These are phyloP conservation scores for Irpex lacteus DNA, from an alignment of 1,284 basidiomycete genomes.

Conservation along the genomic window DNA sequence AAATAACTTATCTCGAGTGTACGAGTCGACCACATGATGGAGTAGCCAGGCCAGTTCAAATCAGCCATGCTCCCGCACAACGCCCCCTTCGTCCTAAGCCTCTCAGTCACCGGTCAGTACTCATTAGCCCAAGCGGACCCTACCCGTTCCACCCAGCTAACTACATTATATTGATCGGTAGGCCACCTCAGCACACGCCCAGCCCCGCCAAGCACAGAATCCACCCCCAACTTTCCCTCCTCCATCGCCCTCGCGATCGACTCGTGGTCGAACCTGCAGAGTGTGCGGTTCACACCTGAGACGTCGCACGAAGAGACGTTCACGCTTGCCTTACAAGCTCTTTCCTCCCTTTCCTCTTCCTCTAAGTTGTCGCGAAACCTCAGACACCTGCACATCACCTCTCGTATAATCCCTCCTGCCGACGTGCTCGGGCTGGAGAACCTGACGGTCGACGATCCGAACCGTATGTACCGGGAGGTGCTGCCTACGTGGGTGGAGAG, in stretches of 20 bases:
- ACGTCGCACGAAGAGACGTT: neutral
- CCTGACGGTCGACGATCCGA: neutral
- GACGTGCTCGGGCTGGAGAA: neutral
- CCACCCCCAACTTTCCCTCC: neutral
- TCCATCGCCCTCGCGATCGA: neutral
- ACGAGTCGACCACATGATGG: too few relatives aligned
- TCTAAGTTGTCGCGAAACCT: neutral
- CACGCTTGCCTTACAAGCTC: neutral
- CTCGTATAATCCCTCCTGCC: neutral
- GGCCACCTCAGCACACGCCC: too few relatives aligned
- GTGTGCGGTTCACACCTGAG: neutral
- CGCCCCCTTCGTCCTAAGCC: conserved; percentile 34
- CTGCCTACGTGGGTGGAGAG: neutral
- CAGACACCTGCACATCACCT: neutral
- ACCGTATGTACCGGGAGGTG: neutral
- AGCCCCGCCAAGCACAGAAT: too few relatives aligned
- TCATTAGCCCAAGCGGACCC: neutral
- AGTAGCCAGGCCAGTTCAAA: conserved; percentile 20
- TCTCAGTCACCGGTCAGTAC: conserved; percentile 33
- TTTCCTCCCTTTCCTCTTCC: neutral
- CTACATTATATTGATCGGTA: neutral
- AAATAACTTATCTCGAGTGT: too few relatives aligned
- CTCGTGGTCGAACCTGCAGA: neutral
- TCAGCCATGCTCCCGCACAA: conserved; percentile 42
- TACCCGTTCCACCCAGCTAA: neutral